A percentile compares a stretch with the other conserved stretches of the same genome.
Evolutionary conservation across 1,139 yeast species (phyloP).

Genomic region (Geotrichum macrosporum): DNA sequence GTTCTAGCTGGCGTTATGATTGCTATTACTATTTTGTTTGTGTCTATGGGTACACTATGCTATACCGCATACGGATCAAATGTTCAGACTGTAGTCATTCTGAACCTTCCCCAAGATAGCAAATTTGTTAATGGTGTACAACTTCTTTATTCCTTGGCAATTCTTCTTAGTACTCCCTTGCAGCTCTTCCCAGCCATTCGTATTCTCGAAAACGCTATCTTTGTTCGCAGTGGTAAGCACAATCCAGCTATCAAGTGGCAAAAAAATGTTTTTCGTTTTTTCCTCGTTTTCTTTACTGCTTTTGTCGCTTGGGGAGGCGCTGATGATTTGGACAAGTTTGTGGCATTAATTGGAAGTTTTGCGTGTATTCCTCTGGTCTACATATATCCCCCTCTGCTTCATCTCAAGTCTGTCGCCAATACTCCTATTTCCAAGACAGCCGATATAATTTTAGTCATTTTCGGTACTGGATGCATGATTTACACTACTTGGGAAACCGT

Average conservation of each 20-base stretch:
- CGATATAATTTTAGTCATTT: constrained; percentile 42
- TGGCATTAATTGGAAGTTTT: constrained; percentile 85
- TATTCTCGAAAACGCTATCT: constrained; percentile 65
- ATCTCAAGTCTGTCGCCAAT: constrained; percentile 45
- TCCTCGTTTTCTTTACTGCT: constrained; percentile 63
- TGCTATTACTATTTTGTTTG: constrained; percentile 70
- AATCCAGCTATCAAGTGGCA: constrained; percentile 72
- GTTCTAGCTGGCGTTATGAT: constrained; percentile 70
- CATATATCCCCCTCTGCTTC: constrained; percentile 88
- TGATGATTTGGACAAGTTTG: constrained; percentile 77
- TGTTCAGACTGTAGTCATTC: constrained; percentile 79
- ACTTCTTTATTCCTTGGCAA: constrained; percentile 79
- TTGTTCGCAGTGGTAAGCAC: constrained; percentile 62
- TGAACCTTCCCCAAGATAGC: constrained; percentile 77
- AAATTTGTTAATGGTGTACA: constrained; percentile 63
- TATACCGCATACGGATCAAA: constrained; percentile 79
- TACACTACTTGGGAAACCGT: constrained; percentile 59
- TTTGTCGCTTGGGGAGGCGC: constrained; percentile 68
- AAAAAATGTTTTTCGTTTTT: constrained; percentile 67
- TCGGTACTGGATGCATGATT: constrained; percentile 51
- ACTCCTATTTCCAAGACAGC: constrained; percentile 32
- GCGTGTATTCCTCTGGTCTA: constrained; percentile 96
- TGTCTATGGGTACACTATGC: constrained; percentile 72
- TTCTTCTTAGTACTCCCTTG: constrained; percentile 82
- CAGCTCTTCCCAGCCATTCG: constrained; percentile 89